Evolutionary conservation across 345 rosid species (phyloP), one percentile per base, ranked within the genome.

Genomic region (Viola odorata): DNA sequence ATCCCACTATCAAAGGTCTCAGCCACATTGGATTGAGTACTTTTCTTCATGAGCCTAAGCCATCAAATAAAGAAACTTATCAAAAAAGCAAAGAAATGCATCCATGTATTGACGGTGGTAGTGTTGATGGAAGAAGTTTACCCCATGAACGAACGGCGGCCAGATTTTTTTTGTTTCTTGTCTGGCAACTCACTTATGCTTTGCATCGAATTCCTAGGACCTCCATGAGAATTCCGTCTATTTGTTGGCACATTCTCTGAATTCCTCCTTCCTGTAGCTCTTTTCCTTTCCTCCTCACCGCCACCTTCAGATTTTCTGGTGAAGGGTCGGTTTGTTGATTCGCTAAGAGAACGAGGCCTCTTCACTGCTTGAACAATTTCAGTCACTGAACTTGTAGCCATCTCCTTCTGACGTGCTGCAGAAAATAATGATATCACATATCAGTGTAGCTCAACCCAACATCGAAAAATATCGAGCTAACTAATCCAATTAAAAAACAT

Each of bases 301-400:
- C 72, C 83, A 32, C 81, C 78, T 48, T 72, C 87, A 0, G 94
- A 83, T 75, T 78, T 87, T 68, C 81, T 74, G 62, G 61, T 60
- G 47, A 77, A 71, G 0, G 94, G 88, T 44, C 55, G 78, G 48
- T 73, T 80, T 8, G 69, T 72, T 4, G 96, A 87, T 80, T 87
- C 96, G 56, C 98, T 89, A 7, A 79, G 76, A 4, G 98, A 79
- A 54, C 96, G 87, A 8, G 98, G 96, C 63, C 75, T 85, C 77
- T 71, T 85, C 71, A 92, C 88, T 5, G 98, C 98, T 63, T 92
- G 78, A 50, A 92, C 83, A 6, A 92, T 86, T 74, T 92, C 98
- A 0, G 84, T 78, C 12, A 92, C 96, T 53, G 98, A 83, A 61
- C 73, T 77, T 4, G 77, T 65, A 0, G 98, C 96, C 66, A 68